Percentiles rank a stretch among this genome's conserved stretches.
These are phyloP conservation scores for Actinomortierella ambigua DNA, from an alignment of 371 early-diverging fungal species.

Conservation along the genomic window DNA sequence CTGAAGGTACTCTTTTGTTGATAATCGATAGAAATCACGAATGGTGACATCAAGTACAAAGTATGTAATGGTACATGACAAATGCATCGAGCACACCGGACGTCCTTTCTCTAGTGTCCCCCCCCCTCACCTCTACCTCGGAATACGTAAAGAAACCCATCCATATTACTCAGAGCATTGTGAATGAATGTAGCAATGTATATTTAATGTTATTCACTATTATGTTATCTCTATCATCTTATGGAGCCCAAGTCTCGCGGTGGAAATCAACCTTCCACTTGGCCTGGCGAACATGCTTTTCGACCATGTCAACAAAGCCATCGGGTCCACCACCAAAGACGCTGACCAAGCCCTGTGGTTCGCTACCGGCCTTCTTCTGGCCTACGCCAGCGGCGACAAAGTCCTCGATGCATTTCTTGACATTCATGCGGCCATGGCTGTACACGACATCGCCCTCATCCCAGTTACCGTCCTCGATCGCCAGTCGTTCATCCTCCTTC, in stretches of 20 bases:
- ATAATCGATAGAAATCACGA: too few species aligned
- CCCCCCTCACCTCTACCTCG: too few species aligned
- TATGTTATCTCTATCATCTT: too few species aligned
- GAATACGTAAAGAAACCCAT: too few species aligned
- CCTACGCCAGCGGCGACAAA: slow-evolving; percentile 12
- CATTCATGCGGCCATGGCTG: slow-evolving; percentile 18
- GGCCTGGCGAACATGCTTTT: slow-evolving; percentile 25
- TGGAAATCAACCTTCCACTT: slow-evolving; percentile 34
- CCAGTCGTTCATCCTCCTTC: slow-evolving; percentile 13
- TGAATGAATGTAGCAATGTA: too few species aligned
- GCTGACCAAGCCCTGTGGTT: slow-evolving; percentile 10
- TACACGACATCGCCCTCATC: neutral
- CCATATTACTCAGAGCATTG: too few species aligned
- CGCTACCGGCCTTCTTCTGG: neutral
- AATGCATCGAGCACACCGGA: too few species aligned
- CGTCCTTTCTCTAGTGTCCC: too few species aligned
- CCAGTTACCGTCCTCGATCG: slow-evolving; percentile 11
- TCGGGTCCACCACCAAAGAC: slow-evolving; percentile 48
- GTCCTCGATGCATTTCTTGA: slow-evolving; percentile 5
- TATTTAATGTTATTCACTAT: too few species aligned
- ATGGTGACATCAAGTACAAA: too few species aligned
- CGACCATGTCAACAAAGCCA: slow-evolving; percentile 42
- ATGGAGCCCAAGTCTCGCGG: slow-evolving; percentile 46
- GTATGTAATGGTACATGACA: too few species aligned
- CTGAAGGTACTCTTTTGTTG: too few species aligned